Conservation (phyloP, 2,329 filamentous ascomycete genomes). For the Apiospora koreana region DNA sequence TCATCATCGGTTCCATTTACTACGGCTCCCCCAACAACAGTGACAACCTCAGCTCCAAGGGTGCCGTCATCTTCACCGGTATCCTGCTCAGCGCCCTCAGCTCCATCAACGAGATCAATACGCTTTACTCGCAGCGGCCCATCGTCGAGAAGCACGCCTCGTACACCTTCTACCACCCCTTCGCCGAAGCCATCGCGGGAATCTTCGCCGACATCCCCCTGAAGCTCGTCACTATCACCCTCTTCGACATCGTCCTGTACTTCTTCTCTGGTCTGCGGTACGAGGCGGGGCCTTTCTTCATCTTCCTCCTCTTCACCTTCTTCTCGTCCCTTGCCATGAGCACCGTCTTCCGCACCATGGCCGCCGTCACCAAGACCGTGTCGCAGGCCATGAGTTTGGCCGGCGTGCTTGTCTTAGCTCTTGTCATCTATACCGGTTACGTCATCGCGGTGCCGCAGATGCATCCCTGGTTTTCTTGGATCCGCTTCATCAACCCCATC, state of each 20-base stretch:
- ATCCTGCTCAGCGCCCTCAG: slow-evolving; percentile 60
- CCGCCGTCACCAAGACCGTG: slow-evolving; percentile 67
- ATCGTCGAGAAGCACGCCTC: slow-evolving; percentile 48
- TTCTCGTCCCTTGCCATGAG: slow-evolving; percentile 71
- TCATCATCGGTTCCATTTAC: slow-evolving; percentile 65
- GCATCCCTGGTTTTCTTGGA: slow-evolving; percentile 75
- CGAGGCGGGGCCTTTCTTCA: slow-evolving; percentile 70
- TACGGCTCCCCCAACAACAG: slow-evolving; percentile 52
- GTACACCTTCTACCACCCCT: slow-evolving; percentile 35
- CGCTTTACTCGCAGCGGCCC: slow-evolving; percentile 44
- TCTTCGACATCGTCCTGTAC: slow-evolving; percentile 60
- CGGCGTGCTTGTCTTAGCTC: slow-evolving; percentile 56
- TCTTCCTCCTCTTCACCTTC: slow-evolving; percentile 73
- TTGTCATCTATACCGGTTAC: slow-evolving; percentile 64
- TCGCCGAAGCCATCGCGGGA: slow-evolving; percentile 20
- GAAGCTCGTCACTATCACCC: slow-evolving; percentile 51
- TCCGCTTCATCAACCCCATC: slow-evolving; percentile 73
- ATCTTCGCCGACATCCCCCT: slow-evolving; percentile 36
- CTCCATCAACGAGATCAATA: slow-evolving; percentile 56
- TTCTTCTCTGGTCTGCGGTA: slow-evolving; percentile 56
- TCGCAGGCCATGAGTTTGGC: slow-evolving; percentile 57
- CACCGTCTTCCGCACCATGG: slow-evolving; percentile 75
- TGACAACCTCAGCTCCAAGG: slow-evolving; percentile 53
- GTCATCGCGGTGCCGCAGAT: slow-evolving; percentile 54
- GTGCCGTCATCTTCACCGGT: slow-evolving; percentile 61